These are phyloP conservation scores for Neostapfia colusana DNA, from an alignment of 176 grass and related monocot genomes.

Conservation along the genomic window DNA sequence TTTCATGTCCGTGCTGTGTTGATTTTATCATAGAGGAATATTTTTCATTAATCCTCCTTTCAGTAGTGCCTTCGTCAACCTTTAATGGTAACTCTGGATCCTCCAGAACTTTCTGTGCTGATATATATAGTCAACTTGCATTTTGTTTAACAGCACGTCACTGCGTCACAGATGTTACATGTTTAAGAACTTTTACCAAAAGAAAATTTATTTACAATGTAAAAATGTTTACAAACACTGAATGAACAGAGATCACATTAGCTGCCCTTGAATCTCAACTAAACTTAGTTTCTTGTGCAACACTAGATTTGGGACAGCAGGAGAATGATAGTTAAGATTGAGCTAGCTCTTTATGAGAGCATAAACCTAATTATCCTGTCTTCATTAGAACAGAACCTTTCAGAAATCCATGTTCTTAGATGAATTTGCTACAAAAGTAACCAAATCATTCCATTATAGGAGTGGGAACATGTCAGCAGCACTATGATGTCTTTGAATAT, in stretches of 20 bases:
- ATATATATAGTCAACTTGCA: not conserved
- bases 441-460: not conserved
- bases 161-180: not conserved
- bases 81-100: too few relatives aligned
- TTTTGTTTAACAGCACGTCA: not conserved
- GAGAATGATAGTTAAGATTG: not conserved
- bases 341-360: not conserved
- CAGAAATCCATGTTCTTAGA: not conserved
- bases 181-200: too few relatives aligned
- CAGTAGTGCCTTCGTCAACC: too few relatives aligned
- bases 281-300: not conserved
- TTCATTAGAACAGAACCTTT: conserved; percentile 15
- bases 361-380: not conserved
- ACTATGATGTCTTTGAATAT: conserved; percentile 2
- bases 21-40: too few relatives aligned
- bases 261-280: not conserved
- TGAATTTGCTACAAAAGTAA: not conserved
- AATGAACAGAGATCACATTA: not conserved
- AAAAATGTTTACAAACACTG: not conserved
- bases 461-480: not conserved
- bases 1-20: not conserved
- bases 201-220: not conserved
- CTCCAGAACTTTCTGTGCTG: too few relatives aligned
- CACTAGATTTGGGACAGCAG: not conserved
- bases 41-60: too few relatives aligned